Evolutionary conservation across 257 asterid genomes (phyloP).

Genomic region (Eustoma russellianum): DNA sequence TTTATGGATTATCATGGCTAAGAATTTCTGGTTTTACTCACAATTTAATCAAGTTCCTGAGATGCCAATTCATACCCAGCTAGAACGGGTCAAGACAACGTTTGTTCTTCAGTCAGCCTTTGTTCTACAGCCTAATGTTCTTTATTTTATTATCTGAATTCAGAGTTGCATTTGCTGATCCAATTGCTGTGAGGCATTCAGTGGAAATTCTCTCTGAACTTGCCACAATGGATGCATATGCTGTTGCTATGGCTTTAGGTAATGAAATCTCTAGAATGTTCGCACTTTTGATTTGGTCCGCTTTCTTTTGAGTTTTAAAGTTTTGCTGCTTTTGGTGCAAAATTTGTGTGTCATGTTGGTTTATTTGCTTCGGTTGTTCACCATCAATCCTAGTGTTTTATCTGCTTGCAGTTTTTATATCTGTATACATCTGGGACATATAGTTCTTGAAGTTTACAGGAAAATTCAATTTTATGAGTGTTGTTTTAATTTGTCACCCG

Average conservation of each 20-base stretch:
- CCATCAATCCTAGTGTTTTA: no score
- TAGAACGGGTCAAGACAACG: no score
- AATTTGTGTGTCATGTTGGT: background rate
- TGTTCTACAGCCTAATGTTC: no score
- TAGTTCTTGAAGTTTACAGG: no score
- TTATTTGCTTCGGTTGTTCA: background rate
- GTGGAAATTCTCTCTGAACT: slow-evolving; percentile 85
- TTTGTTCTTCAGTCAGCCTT: no score
- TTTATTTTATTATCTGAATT: slow-evolving; percentile 14
- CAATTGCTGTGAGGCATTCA: slow-evolving; percentile 93
- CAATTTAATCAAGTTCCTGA: no score
- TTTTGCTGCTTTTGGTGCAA: background rate
- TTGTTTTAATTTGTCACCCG: no score
- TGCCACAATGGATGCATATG: slow-evolving; percentile 82
- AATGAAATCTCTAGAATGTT: slow-evolving; percentile 19
- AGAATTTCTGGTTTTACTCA: no score
- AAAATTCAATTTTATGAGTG: no score
- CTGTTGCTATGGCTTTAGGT: slow-evolving; percentile 94
- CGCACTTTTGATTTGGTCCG: background rate
- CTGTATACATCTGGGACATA: background rate
- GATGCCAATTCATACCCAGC: no score
- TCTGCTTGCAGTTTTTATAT: no score
- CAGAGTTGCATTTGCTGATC: slow-evolving; percentile 92
- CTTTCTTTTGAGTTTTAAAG: background rate
- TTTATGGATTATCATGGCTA: no score